A percentile compares a stretch with the other conserved stretches of the same genome.
These are phyloP conservation scores for Tuber brumale DNA, from an alignment of 495 filamentous ascomycete species.

Conservation along the genomic window DNA sequence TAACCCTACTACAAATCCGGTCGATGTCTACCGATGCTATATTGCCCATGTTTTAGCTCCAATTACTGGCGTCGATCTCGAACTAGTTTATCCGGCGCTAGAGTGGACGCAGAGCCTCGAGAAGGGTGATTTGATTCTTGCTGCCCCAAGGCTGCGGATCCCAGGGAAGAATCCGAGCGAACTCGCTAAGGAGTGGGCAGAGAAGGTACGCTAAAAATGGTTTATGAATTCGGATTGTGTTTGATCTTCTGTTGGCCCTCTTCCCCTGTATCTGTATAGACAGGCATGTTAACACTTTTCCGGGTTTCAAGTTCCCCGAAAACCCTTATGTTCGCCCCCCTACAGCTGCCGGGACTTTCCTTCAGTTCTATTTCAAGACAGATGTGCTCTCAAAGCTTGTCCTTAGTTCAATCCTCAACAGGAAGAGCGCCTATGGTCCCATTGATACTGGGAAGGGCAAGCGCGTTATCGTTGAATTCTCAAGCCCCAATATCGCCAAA, in stretches of 20 bases:
- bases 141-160: constrained; percentile 70
- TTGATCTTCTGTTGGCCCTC: not conserved
- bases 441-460: constrained; percentile 62
- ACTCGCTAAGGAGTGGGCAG: constrained; percentile 62
- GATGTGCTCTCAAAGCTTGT: constrained; percentile 55
- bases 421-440: constrained; percentile 60
- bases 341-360: constrained; percentile 54
- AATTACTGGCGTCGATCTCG: constrained; percentile 64
- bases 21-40: constrained; percentile 82
- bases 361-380: constrained; percentile 76
- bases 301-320: constrained; percentile 56
- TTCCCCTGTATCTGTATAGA: not conserved
- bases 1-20: constrained; percentile 67
- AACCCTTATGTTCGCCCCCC: constrained; percentile 66
- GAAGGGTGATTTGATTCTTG: constrained; percentile 79
- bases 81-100: constrained; percentile 69
- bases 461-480: constrained; percentile 56
- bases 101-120: constrained; percentile 78
- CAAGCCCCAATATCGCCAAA: constrained; percentile 59
- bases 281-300: not conserved
- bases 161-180: constrained; percentile 76
- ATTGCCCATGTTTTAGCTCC: constrained; percentile 66
- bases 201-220: constrained; percentile 49
- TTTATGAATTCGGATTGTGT: not conserved
- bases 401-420: constrained; percentile 56